These are phyloP conservation scores for Sisymbrium irio DNA, from an alignment of 345 rosid species.

Conservation along the genomic window DNA sequence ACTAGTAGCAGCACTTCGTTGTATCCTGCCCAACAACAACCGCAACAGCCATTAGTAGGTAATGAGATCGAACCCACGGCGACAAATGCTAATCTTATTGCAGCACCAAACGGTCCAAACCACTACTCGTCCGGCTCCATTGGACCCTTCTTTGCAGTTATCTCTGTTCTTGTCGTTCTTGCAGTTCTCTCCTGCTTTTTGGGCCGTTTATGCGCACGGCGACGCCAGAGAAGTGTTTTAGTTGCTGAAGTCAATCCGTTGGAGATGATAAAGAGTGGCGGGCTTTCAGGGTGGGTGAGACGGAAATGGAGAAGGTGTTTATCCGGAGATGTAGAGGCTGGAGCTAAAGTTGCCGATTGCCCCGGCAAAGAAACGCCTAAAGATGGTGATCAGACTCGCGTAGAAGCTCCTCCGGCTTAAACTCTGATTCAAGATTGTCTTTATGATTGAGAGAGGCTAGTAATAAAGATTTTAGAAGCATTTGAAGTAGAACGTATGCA, in stretches of 20 bases:
- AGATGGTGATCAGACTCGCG: not conserved
- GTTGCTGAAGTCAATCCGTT: conserved; percentile 34
- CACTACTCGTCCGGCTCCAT: conserved; percentile 53
- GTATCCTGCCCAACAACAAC: conserved; percentile 29
- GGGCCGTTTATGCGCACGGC: conserved; percentile 47
- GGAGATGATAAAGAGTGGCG: conserved; percentile 41
- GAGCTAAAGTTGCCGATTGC: conserved; percentile 40
- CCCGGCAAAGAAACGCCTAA: conserved; percentile 15
- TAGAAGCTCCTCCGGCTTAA: conserved; percentile 18
- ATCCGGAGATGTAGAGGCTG: conserved; percentile 44
- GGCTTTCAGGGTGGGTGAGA: conserved; percentile 46
- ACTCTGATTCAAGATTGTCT: not conserved
- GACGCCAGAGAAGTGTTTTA: not conserved
- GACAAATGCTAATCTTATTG: conserved; percentile 17
- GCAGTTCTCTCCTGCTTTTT: conserved; percentile 56
- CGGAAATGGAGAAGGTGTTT: conserved; percentile 35
- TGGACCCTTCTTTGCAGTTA: conserved; percentile 69
- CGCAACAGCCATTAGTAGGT: conserved; percentile 18
- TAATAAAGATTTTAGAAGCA: not conserved
- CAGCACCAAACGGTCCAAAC: conserved; percentile 17
- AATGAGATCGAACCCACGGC: conserved; percentile 21
- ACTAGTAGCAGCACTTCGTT: conserved; percentile 18
- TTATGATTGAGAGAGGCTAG: not conserved
- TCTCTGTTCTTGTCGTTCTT: conserved; percentile 52
- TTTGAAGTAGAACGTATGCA: not conserved